phyloP scores from a whole-genome alignment of 1,139 yeast species.

The Diutina siamensis region DNA sequence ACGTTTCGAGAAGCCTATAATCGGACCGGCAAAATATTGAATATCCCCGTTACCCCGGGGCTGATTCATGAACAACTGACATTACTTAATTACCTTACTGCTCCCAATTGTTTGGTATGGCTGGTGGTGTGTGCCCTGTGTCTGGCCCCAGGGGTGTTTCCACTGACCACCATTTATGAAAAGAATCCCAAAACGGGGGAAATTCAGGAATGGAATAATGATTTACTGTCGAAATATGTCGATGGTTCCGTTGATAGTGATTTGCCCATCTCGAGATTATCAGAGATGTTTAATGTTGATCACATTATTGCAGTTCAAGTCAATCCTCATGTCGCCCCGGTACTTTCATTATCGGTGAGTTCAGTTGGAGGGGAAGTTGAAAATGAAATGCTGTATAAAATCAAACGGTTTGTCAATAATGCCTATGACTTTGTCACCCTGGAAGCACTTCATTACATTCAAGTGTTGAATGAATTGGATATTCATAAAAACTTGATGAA shows the following conservation, averaged over 20 bases:
- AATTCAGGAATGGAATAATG: constrained; percentile 72
- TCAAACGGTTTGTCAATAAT: constrained; percentile 43
- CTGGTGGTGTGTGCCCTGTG: constrained; percentile 97
- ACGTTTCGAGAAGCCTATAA: constrained; percentile 58
- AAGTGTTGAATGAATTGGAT: constrained; percentile 64
- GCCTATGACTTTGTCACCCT: constrained; percentile 50
- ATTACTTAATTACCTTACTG: constrained; percentile 34
- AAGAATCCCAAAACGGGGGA: constrained; percentile 64
- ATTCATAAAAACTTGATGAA: constrained; percentile 61
- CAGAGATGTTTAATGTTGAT: constrained; percentile 35
- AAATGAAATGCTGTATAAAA: constrained; percentile 42
- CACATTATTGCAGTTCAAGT: constrained; percentile 13
- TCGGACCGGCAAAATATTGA: constrained; percentile 45
- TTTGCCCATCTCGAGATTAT: constrained; percentile 75
- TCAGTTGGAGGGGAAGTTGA: constrained; percentile 65
- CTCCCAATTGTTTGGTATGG: constrained; percentile 43
- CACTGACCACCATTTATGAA: constrained; percentile 76
- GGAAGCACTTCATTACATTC: constrained; percentile 71
- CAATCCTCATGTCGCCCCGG: constrained; percentile 14
- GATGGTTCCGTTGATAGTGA: constrained; percentile 97
- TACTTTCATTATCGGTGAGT: constrained; percentile 55
- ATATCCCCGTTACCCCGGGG: constrained; percentile 44
- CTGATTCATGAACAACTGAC: constrained; percentile 53
- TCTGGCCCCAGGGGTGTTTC: constrained; percentile 84
- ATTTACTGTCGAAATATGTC: constrained; percentile 66